A percentile compares a stretch with the other conserved stretches of the same genome.
Conservation (phyloP, 2,329 filamentous ascomycete genomes). For the Cyclaneusma minus region DNA sequence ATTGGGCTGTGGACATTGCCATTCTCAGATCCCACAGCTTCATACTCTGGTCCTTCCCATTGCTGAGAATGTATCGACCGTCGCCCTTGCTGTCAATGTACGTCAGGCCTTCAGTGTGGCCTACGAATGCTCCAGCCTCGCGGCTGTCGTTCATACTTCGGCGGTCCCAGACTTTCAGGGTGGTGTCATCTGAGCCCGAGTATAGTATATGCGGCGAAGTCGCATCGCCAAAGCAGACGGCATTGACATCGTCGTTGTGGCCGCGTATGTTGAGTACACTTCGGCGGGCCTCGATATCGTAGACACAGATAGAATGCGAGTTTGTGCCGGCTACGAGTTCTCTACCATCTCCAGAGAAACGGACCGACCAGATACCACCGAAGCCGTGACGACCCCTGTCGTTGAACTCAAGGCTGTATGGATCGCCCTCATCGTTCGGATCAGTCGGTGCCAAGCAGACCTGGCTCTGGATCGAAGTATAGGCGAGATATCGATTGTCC, state of each 20-base stretch:
- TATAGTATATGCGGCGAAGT: constrained; percentile 86
- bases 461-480: constrained; percentile 71
- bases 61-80: constrained; percentile 71
- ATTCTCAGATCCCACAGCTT: constrained; percentile 93
- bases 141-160: constrained; percentile 79
- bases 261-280: constrained; percentile 62
- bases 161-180: constrained; percentile 91
- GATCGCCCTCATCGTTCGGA: constrained; percentile 65
- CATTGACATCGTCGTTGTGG: constrained; percentile 83
- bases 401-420: constrained; percentile 62
- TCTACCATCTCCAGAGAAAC: constrained; percentile 82
- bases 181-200: constrained; percentile 87
- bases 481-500: constrained; percentile 83
- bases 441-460: constrained; percentile 83
- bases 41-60: constrained; percentile 92
- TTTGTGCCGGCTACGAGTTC: constrained; percentile 85
- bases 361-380: constrained; percentile 71
- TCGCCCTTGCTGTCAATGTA: constrained; percentile 58
- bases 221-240: constrained; percentile 86
- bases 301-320: constrained; percentile 66
- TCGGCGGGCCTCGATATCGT: constrained; percentile 72
- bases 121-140: constrained; percentile 49
- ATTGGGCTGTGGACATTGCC: constrained; percentile 62
- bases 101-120: constrained; percentile 50
- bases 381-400: constrained; percentile 24